These are phyloP conservation scores for Thermoascus crustaceus DNA, from an alignment of 2,329 filamentous ascomycete genomes.

Conservation along the genomic window DNA sequence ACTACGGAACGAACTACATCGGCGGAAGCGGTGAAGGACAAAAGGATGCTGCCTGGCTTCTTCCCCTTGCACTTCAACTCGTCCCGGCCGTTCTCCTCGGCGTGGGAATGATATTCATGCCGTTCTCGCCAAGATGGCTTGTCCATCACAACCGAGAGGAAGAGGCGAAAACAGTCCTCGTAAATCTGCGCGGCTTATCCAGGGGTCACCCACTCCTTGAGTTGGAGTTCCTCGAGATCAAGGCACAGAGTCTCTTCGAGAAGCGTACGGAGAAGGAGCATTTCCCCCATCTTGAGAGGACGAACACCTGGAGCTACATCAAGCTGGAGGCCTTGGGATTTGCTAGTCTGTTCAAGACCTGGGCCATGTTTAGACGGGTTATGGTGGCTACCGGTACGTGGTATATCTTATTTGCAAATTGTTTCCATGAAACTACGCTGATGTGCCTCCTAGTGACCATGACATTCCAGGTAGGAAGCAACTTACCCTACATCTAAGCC, in stretches of 20 bases:
- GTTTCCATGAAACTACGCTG: slow-evolving; percentile 41
- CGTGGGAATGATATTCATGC: slow-evolving; percentile 71
- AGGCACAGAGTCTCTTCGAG: slow-evolving; percentile 69
- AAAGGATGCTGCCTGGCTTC: slow-evolving; percentile 48
- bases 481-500: too few species aligned
- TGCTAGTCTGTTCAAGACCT: slow-evolving; percentile 21
- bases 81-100: slow-evolving; percentile 59
- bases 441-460: slow-evolving; percentile 54
- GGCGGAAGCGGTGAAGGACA: slow-evolving; percentile 52
- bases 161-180: slow-evolving; percentile 57
- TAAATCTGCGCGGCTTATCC: slow-evolving; percentile 54
- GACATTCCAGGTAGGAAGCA: too few species aligned
- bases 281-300: slow-evolving; percentile 57
- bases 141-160: slow-evolving; percentile 60
- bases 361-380: slow-evolving; percentile 41
- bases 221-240: slow-evolving; percentile 75
- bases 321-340: slow-evolving; percentile 52
- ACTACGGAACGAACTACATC: slow-evolving; percentile 49
- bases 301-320: slow-evolving; percentile 55
- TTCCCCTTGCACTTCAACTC: slow-evolving; percentile 46
- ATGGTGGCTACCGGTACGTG: slow-evolving; percentile 37
- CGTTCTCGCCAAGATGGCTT: slow-evolving; percentile 69
- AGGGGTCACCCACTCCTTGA: slow-evolving; percentile 60
- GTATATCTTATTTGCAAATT: background rate
- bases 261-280: slow-evolving; percentile 60